A percentile compares a stretch with the other conserved stretches of the same genome.
Evolutionary conservation across 139 green algal species (phyloP).

Genomic region (Chlorokybus atmophyticus): DNA sequence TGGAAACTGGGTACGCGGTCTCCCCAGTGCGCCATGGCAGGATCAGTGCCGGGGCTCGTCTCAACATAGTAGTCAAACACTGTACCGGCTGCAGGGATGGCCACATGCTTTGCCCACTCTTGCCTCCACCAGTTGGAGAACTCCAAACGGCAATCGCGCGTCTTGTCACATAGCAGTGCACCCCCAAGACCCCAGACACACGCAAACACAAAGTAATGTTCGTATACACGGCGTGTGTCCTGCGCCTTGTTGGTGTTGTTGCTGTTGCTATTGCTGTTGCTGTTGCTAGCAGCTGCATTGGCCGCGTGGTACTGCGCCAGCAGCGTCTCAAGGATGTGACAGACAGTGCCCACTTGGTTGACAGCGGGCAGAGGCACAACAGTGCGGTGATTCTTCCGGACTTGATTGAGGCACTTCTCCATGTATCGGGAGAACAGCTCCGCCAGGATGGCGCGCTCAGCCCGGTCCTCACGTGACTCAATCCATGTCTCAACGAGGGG

Average conservation of each 20-base stretch:
- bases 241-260: constrained; percentile 21
- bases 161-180: constrained; percentile 64
- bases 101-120: constrained; percentile 59
- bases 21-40: constrained; percentile 59
- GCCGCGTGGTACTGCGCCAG: constrained; percentile 48
- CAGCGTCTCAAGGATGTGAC: constrained; percentile 81
- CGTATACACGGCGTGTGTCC: constrained; percentile 69
- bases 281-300: constrained; percentile 19
- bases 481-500: constrained; percentile 71
- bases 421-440: constrained; percentile 78
- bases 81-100: constrained; percentile 58
- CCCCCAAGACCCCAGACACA: constrained; percentile 86
- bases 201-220: constrained; percentile 83
- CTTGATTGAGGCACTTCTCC: constrained; percentile 66
- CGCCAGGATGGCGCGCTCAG: constrained; percentile 60
- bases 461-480: constrained; percentile 41
- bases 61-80: constrained; percentile 89
- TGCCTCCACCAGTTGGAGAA: constrained; percentile 71
- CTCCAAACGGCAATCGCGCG: constrained; percentile 60
- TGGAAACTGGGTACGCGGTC: constrained; percentile 38
- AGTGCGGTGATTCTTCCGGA: constrained; percentile 64
- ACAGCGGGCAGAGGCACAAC: constrained; percentile 62
- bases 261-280: not conserved
- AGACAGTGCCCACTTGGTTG: constrained; percentile 74
- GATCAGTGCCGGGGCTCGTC: constrained; percentile 39